Evolutionary conservation across 176 grass and related monocot genomes (phyloP), one percentile per base, ranked within the genome.

Genomic region (Carex parvula): DNA sequence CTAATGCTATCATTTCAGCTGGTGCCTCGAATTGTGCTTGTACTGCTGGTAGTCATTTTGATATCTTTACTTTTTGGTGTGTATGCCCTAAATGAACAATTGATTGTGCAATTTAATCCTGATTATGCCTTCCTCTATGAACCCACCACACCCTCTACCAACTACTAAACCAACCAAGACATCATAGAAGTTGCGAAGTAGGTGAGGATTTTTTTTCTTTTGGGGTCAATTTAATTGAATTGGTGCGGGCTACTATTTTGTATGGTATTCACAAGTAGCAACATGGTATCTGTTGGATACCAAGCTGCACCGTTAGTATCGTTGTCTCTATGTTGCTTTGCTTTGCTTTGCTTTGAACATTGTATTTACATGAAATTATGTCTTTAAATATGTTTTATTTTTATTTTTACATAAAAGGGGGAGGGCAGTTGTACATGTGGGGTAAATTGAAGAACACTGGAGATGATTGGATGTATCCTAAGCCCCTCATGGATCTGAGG

Each of bases 381-480:
- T 81, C n/a, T 44, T 46, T 29, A 22, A 64, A 22, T n/a, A 37
- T 58, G 9, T 22, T 39, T 58, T 58, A 9, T 80, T 60, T 24
- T 22, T 81, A 6, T 64, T 55, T 62, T 53, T 64, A 13, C 8
- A 86, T 83, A 16, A 17, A 81, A 99, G 93, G 88, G 69, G 93
- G 93, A 17, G 95, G 95, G 15, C 95, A 99, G 77, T 78, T 99
- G 87, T 99, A 99, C 82, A 99, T 99, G 96, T 99, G 96, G 96
- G 96, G 96, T 55, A 99, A 95, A 66, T 54, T 99, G 90, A 99
- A 99, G 91, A 89, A 10, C 86, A 99, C 80, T 21, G 96, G 93
- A 30, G 96, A 99, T 81, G 96, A 99, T 48, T 95, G 91, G 96
- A 99, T 99, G 96, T 99, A 99, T 90, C 96, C 96, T 12, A 99